phyloP scores from a whole-genome alignment of 345 rosid species.

The Eutrema heterophyllum region DNA sequence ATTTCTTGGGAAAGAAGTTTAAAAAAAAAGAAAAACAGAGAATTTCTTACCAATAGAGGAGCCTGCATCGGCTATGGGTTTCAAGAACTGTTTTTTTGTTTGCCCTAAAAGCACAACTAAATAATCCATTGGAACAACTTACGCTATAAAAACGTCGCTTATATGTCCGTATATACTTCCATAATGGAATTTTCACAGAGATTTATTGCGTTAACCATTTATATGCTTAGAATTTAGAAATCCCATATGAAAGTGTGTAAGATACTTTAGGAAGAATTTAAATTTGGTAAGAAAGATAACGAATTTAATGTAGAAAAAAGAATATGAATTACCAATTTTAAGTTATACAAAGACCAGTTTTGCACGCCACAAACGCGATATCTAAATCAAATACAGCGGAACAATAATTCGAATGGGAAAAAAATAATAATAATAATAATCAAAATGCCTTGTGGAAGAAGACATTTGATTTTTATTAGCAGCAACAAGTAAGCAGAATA shows the following conservation, averaged over 20 bases:
- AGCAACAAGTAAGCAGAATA: not conserved
- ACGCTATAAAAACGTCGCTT: not conserved
- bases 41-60: conserved; percentile 7
- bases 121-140: not conserved
- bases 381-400: not conserved
- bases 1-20: not conserved
- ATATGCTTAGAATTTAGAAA: too few species aligned
- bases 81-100: not conserved
- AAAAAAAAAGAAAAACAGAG: not conserved
- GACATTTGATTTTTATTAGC: conserved; percentile 13
- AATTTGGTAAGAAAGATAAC: not conserved
- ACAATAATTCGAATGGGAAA: not conserved
- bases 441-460: conserved; percentile 18
- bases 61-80: conserved; percentile 2
- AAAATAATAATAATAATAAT: not conserved
- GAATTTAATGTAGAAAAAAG: not conserved
- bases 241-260: too few species aligned
- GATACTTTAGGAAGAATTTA: too few species aligned
- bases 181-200: not conserved
- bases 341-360: conserved; percentile 2
- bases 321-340: not conserved
- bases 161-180: not conserved
- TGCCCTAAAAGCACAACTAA: conserved; percentile 1
- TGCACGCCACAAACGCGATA: conserved; percentile 10
- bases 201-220: not conserved